Base-by-base conservation (phyloP, 2,329 filamentous ascomycete species). In the Westerdykella ornata region DNA sequence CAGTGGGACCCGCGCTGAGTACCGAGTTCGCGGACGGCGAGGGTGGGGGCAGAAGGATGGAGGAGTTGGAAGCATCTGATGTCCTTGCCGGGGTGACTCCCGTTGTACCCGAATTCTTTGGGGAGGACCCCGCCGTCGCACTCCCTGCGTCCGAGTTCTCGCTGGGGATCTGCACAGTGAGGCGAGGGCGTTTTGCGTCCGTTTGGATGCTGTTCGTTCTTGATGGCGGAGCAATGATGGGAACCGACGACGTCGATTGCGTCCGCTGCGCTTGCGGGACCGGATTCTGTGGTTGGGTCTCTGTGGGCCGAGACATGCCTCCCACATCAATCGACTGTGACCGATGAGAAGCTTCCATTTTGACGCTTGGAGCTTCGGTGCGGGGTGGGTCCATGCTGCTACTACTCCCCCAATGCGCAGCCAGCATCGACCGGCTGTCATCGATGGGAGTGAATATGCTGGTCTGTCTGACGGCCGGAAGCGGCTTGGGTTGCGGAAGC, bases 391-490 rank as follows among this genome's bases (percentile, higher is more conserved):
- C 67, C 49, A 72, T 72, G 36, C 73, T 65, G 37, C 80, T 79
- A 2, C 77, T 73, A 8, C 79, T 58, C 18, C 70, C 71, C 71
- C 71, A 82, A 62, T 95, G 88, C 50, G 90, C 86, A 11, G 87
- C 88, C 33, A 96, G 69, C 44, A 96, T 83, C 1, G 89, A 96
- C 37, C 86, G 79, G 54, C 85, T 88, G 62, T 95, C 89, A 56
- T 97, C 92, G 48, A 98, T 94, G 0, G 92, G 92, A 0, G 92
- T 98, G 62, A 97, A 97, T 45, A 98, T 97, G 64, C 89, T 96
- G 44, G n/a, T 14, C 61, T 89, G 84, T 16, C 84, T 83, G 63
- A 89, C 89, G 26, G 74, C 68, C 26, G 74, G 72, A 3, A 77
- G 54, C 5, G 85, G 82, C 56, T 83, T 85, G 2, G 84, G 82